These are phyloP conservation scores for Pisolithus marmoratus DNA, from an alignment of 768 basidiomycete species.

Conservation along the genomic window DNA sequence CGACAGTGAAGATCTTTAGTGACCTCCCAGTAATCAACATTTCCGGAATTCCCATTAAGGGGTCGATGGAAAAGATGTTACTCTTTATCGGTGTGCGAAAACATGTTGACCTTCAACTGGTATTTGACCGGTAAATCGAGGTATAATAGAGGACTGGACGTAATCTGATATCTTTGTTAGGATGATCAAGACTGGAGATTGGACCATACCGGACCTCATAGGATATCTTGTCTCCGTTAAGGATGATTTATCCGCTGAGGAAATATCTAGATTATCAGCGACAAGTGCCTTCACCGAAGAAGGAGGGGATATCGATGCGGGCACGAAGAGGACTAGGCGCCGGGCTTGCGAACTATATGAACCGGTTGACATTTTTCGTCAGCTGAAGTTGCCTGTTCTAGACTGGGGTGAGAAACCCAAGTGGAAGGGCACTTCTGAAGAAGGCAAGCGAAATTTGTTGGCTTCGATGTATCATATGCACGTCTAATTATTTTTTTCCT, in stretches of 20 bases:
- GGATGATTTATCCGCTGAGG: constrained; percentile 48
- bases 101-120: constrained; percentile 87
- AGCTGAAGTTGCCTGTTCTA: constrained; percentile 72
- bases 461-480: not conserved
- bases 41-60: constrained; percentile 59
- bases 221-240: constrained; percentile 85
- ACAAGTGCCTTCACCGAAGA: constrained; percentile 77
- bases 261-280: constrained; percentile 50
- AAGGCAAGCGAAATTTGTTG: constrained; percentile 48
- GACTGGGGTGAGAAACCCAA: constrained; percentile 79
- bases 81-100: constrained; percentile 77
- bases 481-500: not conserved
- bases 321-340: constrained; percentile 41
- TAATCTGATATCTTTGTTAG: constrained; percentile 29
- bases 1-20: constrained; percentile 69
- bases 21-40: constrained; percentile 79
- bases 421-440: constrained; percentile 80
- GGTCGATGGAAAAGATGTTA: constrained; percentile 64
- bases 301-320: constrained; percentile 16
- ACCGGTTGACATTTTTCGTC: constrained; percentile 65
- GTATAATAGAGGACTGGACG: not conserved
- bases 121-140: constrained; percentile 71
- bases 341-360: constrained; percentile 81
- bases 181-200: constrained; percentile 86
- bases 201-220: constrained; percentile 80